Conservation (phyloP, 1,284 basidiomycete genomes). For the Rhodotorula glutinis region DNA sequence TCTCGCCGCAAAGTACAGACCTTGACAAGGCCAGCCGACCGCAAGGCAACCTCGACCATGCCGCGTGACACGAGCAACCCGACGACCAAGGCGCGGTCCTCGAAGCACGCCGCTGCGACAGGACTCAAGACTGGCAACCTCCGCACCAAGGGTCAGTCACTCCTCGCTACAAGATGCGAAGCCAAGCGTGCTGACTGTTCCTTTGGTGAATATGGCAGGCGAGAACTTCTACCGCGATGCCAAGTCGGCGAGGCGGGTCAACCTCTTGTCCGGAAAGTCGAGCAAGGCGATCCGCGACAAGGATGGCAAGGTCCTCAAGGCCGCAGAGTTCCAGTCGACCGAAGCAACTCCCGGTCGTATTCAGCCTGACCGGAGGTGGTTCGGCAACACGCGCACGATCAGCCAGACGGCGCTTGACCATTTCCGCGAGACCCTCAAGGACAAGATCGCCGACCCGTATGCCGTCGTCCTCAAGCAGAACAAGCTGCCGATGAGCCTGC, state of each 20-base stretch:
- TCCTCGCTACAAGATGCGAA: not conserved
- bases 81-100: slow-evolving; percentile 27
- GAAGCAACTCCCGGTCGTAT: slow-evolving; percentile 83
- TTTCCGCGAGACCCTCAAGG: slow-evolving; percentile 78
- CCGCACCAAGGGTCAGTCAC: slow-evolving; percentile 31
- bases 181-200: not conserved
- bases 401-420: slow-evolving; percentile 93
- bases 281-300: slow-evolving; percentile 83
- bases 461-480: slow-evolving; percentile 85
- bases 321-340: slow-evolving; percentile 87
- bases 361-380: slow-evolving; percentile 90
- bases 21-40: too few relatives aligned
- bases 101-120: slow-evolving; percentile 35
- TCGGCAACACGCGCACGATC: slow-evolving; percentile 97
- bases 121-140: slow-evolving; percentile 41
- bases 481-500: slow-evolving; percentile 88
- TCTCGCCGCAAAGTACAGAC: not conserved
- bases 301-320: slow-evolving; percentile 84
- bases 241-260: slow-evolving; percentile 73
- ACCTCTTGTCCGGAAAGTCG: slow-evolving; percentile 72
- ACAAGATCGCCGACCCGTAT: slow-evolving; percentile 86
- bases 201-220: slow-evolving; percentile 13
- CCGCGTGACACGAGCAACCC: slow-evolving; percentile 34
- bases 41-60: not conserved
- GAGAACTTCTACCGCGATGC: slow-evolving; percentile 45